These are phyloP conservation scores for Gossypium schwendimanii DNA, from an alignment of 441 rosid species.

Conservation along the genomic window DNA sequence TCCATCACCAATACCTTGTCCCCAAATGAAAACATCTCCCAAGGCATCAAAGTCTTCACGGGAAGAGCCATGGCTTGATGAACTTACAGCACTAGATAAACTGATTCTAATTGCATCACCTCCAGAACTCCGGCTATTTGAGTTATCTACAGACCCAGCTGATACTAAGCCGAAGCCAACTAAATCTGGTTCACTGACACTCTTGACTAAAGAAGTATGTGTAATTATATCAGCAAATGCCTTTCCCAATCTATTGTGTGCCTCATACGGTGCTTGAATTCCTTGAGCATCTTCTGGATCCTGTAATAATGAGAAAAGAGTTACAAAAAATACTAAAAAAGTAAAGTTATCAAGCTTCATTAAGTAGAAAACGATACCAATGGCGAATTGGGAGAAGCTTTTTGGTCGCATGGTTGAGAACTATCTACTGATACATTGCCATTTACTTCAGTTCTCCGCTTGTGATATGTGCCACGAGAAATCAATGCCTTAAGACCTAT, in stretches of 20 bases:
- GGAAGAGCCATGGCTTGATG: slow-evolving; percentile 66
- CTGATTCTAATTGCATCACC: slow-evolving; percentile 52
- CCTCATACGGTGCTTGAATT: slow-evolving; percentile 36
- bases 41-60: slow-evolving; percentile 65
- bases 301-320: slow-evolving; percentile 22
- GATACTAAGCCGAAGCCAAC: slow-evolving; percentile 27
- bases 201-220: slow-evolving; percentile 38
- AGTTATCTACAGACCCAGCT: slow-evolving; percentile 28
- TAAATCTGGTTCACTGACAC: slow-evolving; percentile 37
- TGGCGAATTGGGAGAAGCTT: slow-evolving; percentile 35
- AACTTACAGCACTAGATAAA: slow-evolving; percentile 66
- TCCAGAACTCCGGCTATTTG: slow-evolving; percentile 35
- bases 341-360: not conserved
- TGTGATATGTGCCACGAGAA: slow-evolving; percentile 33
- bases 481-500: slow-evolving; percentile 64
- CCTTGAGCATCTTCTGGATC: slow-evolving; percentile 39
- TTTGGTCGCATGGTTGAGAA: slow-evolving; percentile 34
- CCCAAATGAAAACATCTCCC: slow-evolving; percentile 80
- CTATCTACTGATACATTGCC: slow-evolving; percentile 39
- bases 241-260: slow-evolving; percentile 45
- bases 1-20: slow-evolving; percentile 59
- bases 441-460: slow-evolving; percentile 44
- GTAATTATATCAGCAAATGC: slow-evolving; percentile 51
- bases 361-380: slow-evolving; percentile 30
- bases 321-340: slow-evolving; percentile 6